These are phyloP conservation scores for Protea cynaroides DNA, from an alignment of 164 flowering plant species.

Conservation along the genomic window DNA sequence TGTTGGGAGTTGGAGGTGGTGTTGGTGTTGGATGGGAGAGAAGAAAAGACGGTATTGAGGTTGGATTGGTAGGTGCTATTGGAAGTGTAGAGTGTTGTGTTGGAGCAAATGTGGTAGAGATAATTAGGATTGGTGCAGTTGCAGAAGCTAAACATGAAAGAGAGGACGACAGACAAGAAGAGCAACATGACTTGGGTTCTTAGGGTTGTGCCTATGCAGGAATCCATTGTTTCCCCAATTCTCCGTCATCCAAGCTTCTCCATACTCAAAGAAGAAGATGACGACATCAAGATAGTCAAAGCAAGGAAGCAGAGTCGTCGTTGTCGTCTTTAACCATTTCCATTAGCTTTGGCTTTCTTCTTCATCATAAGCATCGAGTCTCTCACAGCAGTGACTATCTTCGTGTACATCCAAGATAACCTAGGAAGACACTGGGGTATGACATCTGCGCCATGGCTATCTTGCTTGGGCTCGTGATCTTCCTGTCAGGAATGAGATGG, in stretches of 20 bases:
- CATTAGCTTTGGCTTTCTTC: too few relatives aligned
- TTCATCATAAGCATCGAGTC: slow-evolving; percentile 85
- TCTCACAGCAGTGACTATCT: slow-evolving; percentile 67
- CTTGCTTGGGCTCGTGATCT: slow-evolving; percentile 39
- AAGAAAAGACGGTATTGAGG: slow-evolving; percentile 14
- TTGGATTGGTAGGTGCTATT: slow-evolving; percentile 8
- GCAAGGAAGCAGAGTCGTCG: too few relatives aligned
- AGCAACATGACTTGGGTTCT: too few relatives aligned
- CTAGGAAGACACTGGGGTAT: slow-evolving; percentile 83
- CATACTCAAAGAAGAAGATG: too few relatives aligned
- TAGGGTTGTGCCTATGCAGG: too few relatives aligned
- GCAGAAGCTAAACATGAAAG: not conserved
- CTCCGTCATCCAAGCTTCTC: too few relatives aligned
- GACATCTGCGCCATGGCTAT: slow-evolving; percentile 72
- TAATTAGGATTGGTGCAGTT: not conserved
- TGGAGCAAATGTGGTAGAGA: not conserved
- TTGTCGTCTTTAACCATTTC: too few relatives aligned
- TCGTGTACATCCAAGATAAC: slow-evolving; percentile 86
- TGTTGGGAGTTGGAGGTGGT: not conserved
- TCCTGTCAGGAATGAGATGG: slow-evolving; percentile 56
- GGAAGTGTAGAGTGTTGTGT: not conserved
- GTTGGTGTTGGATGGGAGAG: slow-evolving; percentile 2
- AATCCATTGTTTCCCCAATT: too few relatives aligned
- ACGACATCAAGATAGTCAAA: too few relatives aligned
- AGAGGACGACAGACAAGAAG: not conserved